Conservation (phyloP, 2,329 filamentous ascomycete genomes). For the Penicillium fuscoglaucum region DNA sequence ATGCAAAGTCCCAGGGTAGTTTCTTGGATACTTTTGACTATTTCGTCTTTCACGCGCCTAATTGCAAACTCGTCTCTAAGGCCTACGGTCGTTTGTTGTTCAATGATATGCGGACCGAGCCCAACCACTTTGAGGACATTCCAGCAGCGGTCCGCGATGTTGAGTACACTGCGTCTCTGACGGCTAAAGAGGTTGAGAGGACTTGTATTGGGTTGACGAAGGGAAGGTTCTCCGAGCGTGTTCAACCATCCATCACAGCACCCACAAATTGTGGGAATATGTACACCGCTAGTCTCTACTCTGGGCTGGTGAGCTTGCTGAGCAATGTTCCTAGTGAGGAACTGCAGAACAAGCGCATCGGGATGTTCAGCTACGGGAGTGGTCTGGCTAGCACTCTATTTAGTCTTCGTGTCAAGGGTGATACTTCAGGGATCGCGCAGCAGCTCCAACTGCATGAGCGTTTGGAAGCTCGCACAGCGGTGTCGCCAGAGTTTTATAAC, state of each 20-base stretch:
- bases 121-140: too few relatives aligned
- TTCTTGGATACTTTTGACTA: too few relatives aligned
- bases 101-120: too few relatives aligned
- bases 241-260: not conserved
- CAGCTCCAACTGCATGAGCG: not conserved
- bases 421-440: not conserved
- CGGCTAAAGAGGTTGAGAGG: not conserved
- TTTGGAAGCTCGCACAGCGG: not conserved
- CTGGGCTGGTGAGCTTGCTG: not conserved
- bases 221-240: not conserved
- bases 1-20: too few relatives aligned
- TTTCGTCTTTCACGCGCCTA: too few relatives aligned
- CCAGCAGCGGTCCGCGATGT: too few relatives aligned
- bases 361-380: not conserved
- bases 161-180: too few relatives aligned
- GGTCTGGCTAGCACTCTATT: not conserved
- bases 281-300: not conserved
- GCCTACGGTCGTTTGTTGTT: too few relatives aligned
- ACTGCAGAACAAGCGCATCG: not conserved
- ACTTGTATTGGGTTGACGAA: not conserved
- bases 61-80: too few relatives aligned
- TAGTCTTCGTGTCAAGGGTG: not conserved
- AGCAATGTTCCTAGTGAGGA: not conserved
- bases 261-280: not conserved
- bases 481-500: not conserved